A percentile compares a stretch with the other conserved stretches of the same genome.
phyloP scores from a whole-genome alignment of 257 asterid species.

The Anisodus acutangulus region DNA sequence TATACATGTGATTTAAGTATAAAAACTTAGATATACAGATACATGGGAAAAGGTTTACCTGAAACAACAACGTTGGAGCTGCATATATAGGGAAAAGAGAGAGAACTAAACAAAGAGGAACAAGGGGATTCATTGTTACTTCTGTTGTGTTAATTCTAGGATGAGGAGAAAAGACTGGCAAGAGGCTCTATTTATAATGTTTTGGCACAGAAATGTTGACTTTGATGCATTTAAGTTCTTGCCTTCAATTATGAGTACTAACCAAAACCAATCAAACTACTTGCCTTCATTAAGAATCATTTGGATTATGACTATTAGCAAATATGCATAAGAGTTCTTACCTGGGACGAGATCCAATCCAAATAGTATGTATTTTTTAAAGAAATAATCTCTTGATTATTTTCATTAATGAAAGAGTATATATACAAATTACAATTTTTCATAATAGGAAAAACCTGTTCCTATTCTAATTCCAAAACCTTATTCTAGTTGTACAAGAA shows the following conservation, averaged over 20 bases:
- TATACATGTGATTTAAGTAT: neutral
- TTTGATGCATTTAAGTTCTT: too few relatives aligned
- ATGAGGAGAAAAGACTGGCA: neutral
- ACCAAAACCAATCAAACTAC: too few relatives aligned
- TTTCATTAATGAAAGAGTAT: too few relatives aligned
- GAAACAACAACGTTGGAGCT: slow-evolving; percentile 51
- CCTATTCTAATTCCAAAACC: too few relatives aligned
- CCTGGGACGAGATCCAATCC: neutral
- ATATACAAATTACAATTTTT: too few relatives aligned
- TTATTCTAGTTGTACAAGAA: too few relatives aligned
- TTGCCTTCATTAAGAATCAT: neutral
- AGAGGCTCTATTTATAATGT: neutral
- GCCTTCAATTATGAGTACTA: too few relatives aligned
- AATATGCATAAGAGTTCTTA: too few relatives aligned
- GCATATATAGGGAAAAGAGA: slow-evolving; percentile 37
- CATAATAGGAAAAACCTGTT: too few relatives aligned
- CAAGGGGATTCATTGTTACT: slow-evolving; percentile 35
- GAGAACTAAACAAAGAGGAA: slow-evolving; percentile 31
- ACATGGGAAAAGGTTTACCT: slow-evolving; percentile 35
- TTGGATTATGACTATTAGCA: neutral
- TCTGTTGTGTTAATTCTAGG: neutral
- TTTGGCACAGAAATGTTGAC: neutral
- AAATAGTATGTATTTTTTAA: neutral
- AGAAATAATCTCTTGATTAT: too few relatives aligned
- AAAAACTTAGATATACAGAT: neutral